These are phyloP conservation scores for Penicillium sp. DNA, from an alignment of 2,329 filamentous ascomycete genomes.

Conservation along the genomic window DNA sequence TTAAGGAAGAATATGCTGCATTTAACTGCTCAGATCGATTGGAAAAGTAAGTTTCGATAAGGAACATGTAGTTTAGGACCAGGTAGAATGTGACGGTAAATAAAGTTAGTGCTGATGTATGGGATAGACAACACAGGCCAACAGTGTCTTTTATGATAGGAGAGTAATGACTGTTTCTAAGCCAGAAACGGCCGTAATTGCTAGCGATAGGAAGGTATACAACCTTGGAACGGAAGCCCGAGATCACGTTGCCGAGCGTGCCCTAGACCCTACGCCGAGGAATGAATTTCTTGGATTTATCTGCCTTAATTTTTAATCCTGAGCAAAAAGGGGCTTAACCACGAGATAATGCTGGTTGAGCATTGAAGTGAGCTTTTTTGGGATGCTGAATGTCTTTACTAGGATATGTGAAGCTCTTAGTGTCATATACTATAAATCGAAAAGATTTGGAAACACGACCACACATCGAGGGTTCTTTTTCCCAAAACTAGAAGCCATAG, in stretches of 20 bases:
- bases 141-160: no score
- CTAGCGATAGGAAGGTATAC: neutral
- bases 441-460: neutral
- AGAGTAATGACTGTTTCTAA: neutral
- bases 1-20: neutral
- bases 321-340: no score
- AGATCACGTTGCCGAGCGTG: neutral
- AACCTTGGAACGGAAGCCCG: neutral
- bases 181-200: neutral
- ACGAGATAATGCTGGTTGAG: neutral
- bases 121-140: no score
- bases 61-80: neutral
- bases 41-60: neutral
- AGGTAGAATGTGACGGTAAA: neutral
- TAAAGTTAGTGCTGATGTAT: neutral
- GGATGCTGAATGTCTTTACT: neutral
- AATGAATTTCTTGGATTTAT: neutral
- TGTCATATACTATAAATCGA: no score
- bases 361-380: neutral
- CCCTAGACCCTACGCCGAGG: constrained; percentile 5
- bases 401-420: neutral
- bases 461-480: neutral
- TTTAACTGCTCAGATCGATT: neutral
- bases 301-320: neutral
- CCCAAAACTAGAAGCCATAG: neutral